A percentile compares a stretch with the other conserved stretches of the same genome.
Evolutionary conservation across 345 rosid species (phyloP).

Genomic region (Arabidopsis arenosa): DNA sequence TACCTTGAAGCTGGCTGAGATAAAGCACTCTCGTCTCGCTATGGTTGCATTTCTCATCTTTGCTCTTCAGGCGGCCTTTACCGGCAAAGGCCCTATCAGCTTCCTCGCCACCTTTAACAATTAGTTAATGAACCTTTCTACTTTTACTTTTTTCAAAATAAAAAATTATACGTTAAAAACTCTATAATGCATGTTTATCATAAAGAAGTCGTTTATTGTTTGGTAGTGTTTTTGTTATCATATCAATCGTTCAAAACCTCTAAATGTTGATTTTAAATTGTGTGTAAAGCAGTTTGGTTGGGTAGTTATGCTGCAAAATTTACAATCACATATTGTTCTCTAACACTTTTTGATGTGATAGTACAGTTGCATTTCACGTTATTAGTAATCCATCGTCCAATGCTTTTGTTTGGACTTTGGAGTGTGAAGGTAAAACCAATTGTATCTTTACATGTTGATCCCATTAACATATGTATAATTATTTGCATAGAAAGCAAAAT

Average conservation of each 20-base stretch:
- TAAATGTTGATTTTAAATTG: background rate
- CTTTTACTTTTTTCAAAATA: background rate
- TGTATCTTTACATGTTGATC: too few relatives aligned
- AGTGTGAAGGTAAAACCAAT: too few relatives aligned
- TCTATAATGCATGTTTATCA: conserved; percentile 8
- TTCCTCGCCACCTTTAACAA: conserved; percentile 71
- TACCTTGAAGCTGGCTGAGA: conserved; percentile 75
- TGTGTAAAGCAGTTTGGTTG: background rate
- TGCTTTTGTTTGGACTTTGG: too few relatives aligned
- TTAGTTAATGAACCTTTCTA: conserved; percentile 37
- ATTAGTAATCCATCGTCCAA: background rate
- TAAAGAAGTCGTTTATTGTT: conserved; percentile 20
- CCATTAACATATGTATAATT: too few relatives aligned
- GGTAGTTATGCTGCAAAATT: background rate
- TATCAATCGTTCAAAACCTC: background rate
- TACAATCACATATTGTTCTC: background rate
- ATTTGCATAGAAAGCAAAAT: background rate
- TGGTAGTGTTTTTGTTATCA: background rate
- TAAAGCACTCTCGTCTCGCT: conserved; percentile 84
- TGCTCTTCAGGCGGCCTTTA: conserved; percentile 69
- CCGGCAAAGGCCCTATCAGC: conserved; percentile 86
- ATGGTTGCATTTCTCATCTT: conserved; percentile 89
- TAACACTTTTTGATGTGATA: background rate
- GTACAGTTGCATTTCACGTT: background rate
- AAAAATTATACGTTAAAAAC: conserved; percentile 2